phyloP scores from a whole-genome alignment of 2,329 filamentous ascomycete species.

The Sphaerulina populicola region DNA sequence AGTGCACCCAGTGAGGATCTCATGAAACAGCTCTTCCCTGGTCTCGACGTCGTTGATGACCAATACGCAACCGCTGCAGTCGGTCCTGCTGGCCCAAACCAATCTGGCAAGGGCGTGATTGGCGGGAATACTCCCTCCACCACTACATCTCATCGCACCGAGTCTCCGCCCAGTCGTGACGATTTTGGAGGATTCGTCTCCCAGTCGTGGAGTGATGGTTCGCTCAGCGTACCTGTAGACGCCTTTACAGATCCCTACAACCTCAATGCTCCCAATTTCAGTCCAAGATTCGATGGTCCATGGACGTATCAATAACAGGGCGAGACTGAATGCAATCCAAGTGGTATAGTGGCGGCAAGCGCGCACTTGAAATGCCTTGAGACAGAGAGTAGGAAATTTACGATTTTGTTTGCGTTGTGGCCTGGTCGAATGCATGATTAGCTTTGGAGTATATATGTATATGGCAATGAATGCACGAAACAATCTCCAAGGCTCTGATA shows the following conservation, averaged over 20 bases:
- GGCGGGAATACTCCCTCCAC: not conserved
- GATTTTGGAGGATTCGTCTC: conserved; percentile 20
- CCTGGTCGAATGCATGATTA: conserved; percentile 2
- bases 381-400: not conserved
- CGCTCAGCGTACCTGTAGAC: conserved; percentile 28
- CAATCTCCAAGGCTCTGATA: not conserved
- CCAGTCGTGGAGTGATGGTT: conserved; percentile 31
- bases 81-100: conserved; percentile 8
- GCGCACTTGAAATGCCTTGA: not conserved
- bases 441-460: not conserved
- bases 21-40: conserved; percentile 30
- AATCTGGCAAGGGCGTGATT: conserved; percentile 7
- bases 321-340: conserved; percentile 7
- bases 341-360: conserved; percentile 4
- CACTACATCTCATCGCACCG: conserved; percentile 1
- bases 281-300: conserved; percentile 20
- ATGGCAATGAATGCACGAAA: conserved; percentile 2
- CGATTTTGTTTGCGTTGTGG: conserved; percentile 1
- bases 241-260: conserved; percentile 26
- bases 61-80: conserved; percentile 12
- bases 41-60: conserved; percentile 24
- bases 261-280: conserved; percentile 25
- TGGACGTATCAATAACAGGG: conserved; percentile 28
- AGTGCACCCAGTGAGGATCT: conserved; percentile 28
- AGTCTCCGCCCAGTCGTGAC: not conserved